Percentiles rank a stretch among this genome's conserved stretches.
Conservation (phyloP, 2,329 filamentous ascomycete species). For the Thielaviopsis populi region DNA sequence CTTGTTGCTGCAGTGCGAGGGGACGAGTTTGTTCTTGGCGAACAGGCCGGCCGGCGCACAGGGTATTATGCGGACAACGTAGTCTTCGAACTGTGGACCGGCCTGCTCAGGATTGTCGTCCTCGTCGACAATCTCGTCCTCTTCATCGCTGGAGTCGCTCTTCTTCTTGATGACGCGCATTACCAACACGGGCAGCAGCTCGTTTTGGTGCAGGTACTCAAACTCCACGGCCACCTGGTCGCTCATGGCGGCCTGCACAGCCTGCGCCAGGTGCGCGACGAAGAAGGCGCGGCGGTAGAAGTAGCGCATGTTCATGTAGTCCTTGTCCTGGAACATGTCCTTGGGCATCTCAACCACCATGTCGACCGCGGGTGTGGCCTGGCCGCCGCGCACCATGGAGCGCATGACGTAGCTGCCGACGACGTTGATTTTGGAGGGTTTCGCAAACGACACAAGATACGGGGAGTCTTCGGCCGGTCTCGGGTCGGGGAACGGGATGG, state of each 20-base stretch:
- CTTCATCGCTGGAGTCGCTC: slow-evolving; percentile 16
- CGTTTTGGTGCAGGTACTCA: slow-evolving; percentile 55
- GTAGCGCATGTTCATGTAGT: slow-evolving; percentile 83
- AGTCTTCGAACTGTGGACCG: slow-evolving; percentile 27
- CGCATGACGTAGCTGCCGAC: slow-evolving; percentile 74
- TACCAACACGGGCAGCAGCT: slow-evolving; percentile 53
- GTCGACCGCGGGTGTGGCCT: slow-evolving; percentile 50
- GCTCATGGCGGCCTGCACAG: slow-evolving; percentile 43
- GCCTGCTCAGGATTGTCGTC: slow-evolving; percentile 12
- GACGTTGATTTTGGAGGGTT: slow-evolving; percentile 67
- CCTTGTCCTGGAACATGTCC: slow-evolving; percentile 76
- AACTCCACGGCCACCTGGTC: slow-evolving; percentile 39
- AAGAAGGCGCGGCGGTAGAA: slow-evolving; percentile 93
- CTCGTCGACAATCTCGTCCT: slow-evolving; percentile 18
- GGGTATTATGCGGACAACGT: slow-evolving; percentile 61
- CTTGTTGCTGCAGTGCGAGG: slow-evolving; percentile 49
- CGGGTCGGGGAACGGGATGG: slow-evolving; percentile 76
- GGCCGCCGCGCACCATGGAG: slow-evolving; percentile 49
- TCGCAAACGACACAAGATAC: slow-evolving; percentile 67
- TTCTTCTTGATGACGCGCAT: slow-evolving; percentile 23
- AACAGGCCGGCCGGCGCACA: slow-evolving; percentile 57
- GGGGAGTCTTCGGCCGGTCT: slow-evolving; percentile 58
- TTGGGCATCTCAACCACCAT: slow-evolving; percentile 76
- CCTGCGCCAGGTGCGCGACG: slow-evolving; percentile 62
- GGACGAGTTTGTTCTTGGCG: slow-evolving; percentile 52